Evolutionary conservation across 2,329 filamentous ascomycete genomes (phyloP), one percentile per base, ranked within the genome.

Genomic region (Dryadomyces quercus-mongolicae): DNA sequence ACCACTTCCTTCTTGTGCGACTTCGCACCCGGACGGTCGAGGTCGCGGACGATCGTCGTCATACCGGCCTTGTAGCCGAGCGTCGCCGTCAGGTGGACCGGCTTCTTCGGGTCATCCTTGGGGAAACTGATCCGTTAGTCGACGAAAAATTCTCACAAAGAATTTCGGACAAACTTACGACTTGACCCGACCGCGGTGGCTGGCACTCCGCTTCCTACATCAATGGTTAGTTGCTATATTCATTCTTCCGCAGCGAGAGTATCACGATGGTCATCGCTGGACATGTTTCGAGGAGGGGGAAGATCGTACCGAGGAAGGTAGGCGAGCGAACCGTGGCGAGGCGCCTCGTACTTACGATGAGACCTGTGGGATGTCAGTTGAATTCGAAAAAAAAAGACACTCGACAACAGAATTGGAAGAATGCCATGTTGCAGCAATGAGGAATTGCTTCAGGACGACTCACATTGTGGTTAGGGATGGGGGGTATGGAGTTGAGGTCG

Each of bases 11-110:
- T 90, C 89, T 97, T 97, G 88, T 98, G 90, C 76, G 93, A 84
- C 85, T 98, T 98, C 69, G 93, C 93, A 76, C 93, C 93, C 64
- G 93, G 93, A 76, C 93, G 88, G 84, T 98, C 93, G 75, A 97
- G 84, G 76, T 96, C 92, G 77, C 93, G 92, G 74, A 98, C 93
- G 76, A 97, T 93, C 69, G 93, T 98, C 75, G 90, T 96, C 93
- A 98, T 98, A 75, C 93, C 93, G 73, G 93, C 93, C 89, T 98
- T 98, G 86, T 98, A 98, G 74, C 93, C 93, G 85, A 97, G 91
- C 70, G 89, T 78, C 70, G 93, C 93, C 62, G 93, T 98, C 69
- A 98, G 84, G 83, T 98, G 93, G 74, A 96, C 89, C 69, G 91
- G 88, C 86, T 97, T 95, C 88, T 97, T 97, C 71, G 90, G 80